Conservation (phyloP, 164 flowering plant species). For the Sedum album region DNA sequence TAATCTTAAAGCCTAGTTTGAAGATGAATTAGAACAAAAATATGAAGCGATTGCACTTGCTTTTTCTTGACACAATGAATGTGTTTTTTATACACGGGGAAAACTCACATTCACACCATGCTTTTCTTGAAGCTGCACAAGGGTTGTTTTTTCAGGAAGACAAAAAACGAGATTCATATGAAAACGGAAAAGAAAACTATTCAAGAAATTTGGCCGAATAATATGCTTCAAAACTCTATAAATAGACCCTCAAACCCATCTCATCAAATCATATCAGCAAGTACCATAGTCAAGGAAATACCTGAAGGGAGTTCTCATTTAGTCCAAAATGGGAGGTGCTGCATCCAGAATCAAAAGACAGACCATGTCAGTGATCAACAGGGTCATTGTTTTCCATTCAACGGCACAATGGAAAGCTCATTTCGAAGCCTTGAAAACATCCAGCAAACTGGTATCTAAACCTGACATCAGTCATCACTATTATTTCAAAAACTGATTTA, state of each 20-base stretch:
- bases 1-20: too few species aligned
- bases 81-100: background rate
- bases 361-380: background rate
- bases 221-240: background rate
- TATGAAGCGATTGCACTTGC: background rate
- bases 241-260: background rate
- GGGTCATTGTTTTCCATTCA: constrained; percentile 2
- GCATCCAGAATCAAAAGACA: background rate
- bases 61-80: background rate
- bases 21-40: background rate
- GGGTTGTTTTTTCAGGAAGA: constrained; percentile 20
- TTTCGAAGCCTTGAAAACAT: background rate
- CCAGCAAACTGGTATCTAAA: constrained; percentile 6
- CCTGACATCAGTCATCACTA: background rate
- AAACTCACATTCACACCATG: constrained; percentile 57
- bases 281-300: background rate
- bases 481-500: background rate
- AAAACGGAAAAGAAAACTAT: background rate
- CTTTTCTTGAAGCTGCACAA: constrained; percentile 69
- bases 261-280: constrained; percentile 1
- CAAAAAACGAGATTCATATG: background rate
- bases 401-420: constrained; percentile 9
- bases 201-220: background rate
- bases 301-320: background rate
- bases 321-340: constrained; percentile 1